Evolutionary conservation across 352 stramenopile genomes (phyloP), one percentile per base, ranked within the genome.

Genomic region (Plasmopara halstedii): DNA sequence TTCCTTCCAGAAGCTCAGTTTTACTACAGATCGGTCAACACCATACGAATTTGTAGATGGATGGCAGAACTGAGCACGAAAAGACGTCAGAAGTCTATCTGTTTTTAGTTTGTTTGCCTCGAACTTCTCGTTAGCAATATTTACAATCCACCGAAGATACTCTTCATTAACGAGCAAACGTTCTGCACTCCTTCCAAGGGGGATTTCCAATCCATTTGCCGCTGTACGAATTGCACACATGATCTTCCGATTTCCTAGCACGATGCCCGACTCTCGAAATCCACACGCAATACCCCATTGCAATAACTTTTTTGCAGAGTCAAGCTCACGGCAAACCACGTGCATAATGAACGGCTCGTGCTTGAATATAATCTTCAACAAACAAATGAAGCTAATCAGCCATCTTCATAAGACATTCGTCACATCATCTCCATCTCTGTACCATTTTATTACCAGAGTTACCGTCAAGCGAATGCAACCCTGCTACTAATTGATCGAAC

Each of bases 271-370:
- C 53, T 97, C 88, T 4, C 87, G 75, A 40, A 95, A 95, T 15
- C 88, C 88, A 27, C 70, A 75, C 1, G 71, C 58, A 31, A 95
- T 70, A 1, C 79, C 88, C 52, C 84, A 83, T 50, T 94, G 85
- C 26, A 96, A 49, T 23, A 96, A 54, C 11, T 70, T 55, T 41
- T 94, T 86, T 5, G 85, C 88, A 1, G 77, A 58, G 10, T 86
- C 69, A 11, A 93, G 23, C 39, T 92, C 69, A 20, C 80, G 67
- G 50, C 85, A 96, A 25, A 88, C 67, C 3, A 96, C 81, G 66
- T 97, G 87, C 74, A 97, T 88, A 46, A 96, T 94, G 52, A 96
- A 94, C 42, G 86, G 86, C 37, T 96, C 87, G 49, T 91, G 73
- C 58, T 96, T 95, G 58, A 96, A 86, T 31, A 93, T 73, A 53